phyloP scores from a whole-genome alignment of 164 flowering plant genomes.

The Vitis amurensis region DNA sequence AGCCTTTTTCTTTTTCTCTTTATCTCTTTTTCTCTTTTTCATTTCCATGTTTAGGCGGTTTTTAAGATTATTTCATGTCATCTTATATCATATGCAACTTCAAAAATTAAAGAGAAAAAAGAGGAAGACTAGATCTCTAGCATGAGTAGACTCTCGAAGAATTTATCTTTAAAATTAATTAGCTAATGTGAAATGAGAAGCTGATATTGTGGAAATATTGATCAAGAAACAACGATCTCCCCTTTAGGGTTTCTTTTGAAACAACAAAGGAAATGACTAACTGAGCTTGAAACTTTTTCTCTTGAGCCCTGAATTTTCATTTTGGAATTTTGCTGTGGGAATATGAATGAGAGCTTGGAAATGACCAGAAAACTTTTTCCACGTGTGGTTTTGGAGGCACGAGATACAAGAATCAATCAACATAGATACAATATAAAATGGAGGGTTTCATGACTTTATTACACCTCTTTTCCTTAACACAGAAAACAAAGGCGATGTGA shows the following conservation, averaged over 20 bases:
- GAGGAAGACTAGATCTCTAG: not conserved
- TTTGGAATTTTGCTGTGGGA: not conserved
- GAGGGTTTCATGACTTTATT: too few relatives aligned
- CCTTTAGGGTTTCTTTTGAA: conserved; percentile 25
- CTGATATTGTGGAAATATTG: conserved; percentile 10
- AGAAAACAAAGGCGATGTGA: too few relatives aligned
- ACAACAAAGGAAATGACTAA: conserved; percentile 10
- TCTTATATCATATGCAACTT: not conserved
- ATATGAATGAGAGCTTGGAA: conserved; percentile 9
- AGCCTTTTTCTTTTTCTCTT: conserved; percentile 22
- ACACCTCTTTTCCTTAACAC: too few relatives aligned
- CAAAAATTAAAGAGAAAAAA: not conserved
- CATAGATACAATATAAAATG: too few relatives aligned
- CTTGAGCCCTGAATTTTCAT: not conserved
- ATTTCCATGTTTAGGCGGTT: conserved; percentile 3
- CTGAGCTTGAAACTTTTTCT: conserved; percentile 10
- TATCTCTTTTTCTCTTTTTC: conserved; percentile 21
- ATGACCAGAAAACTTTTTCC: conserved; percentile 5
- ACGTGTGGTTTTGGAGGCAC: not conserved
- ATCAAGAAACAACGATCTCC: conserved; percentile 18
- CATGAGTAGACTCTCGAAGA: not conserved
- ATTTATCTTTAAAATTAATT: not conserved
- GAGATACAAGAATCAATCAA: too few relatives aligned
- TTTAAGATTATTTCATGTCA: not conserved
- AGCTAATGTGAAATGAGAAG: not conserved